Conservation (phyloP, 306 rosid species). For the Castanospermum australe region DNA sequence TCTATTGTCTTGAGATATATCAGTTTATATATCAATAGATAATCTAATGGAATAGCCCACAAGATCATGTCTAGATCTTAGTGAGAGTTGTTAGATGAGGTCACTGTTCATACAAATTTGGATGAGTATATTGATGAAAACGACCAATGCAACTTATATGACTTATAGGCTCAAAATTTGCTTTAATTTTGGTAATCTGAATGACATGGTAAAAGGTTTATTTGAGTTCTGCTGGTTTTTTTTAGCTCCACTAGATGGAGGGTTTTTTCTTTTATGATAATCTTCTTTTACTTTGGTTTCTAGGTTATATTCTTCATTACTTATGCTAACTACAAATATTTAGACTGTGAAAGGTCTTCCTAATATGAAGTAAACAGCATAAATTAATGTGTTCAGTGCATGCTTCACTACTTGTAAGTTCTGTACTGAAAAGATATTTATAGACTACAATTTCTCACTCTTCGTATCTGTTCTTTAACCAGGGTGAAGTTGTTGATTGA, state of each 20-base stretch:
- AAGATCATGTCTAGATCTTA: neutral
- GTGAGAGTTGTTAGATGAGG: constrained; percentile 1
- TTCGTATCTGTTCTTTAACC: constrained; percentile 31
- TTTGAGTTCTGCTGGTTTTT: no score
- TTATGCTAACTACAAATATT: neutral
- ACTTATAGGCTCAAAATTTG: neutral
- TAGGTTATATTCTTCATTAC: constrained; percentile 16
- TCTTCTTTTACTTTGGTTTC: constrained; percentile 6
- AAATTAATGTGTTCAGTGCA: no score
- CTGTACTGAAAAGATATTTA: no score
- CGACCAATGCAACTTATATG: neutral
- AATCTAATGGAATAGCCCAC: constrained; percentile 4
- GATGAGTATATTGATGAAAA: neutral
- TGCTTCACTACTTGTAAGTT: neutral
- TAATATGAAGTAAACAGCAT: no score
- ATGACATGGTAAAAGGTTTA: constrained; percentile 2
- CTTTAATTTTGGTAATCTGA: constrained; percentile 5
- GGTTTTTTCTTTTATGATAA: neutral
- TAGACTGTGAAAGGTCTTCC: no score
- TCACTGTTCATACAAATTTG: constrained; percentile 13
- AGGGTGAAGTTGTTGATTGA: constrained; percentile 87
- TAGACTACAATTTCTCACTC: neutral
- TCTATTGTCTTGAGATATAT: no score
- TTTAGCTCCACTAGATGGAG: no score
- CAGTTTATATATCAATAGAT: neutral